These are phyloP conservation scores for Rhodotorula sp. DNA, from an alignment of 1,284 basidiomycete species.

Conservation along the genomic window DNA sequence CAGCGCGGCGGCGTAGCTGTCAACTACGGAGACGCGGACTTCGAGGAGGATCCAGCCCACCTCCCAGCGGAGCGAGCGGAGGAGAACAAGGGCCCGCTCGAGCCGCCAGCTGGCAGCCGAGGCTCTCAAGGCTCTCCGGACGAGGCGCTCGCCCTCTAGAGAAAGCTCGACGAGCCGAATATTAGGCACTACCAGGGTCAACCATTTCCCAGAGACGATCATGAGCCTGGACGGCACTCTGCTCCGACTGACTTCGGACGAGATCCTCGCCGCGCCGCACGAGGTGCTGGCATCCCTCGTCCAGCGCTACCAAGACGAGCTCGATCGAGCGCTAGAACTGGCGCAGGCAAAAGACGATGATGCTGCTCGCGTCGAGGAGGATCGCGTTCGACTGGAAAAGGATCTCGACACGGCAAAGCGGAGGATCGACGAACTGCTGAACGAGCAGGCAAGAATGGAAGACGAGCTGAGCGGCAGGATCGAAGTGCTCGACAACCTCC, in stretches of 20 bases:
- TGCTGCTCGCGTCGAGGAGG: neutral
- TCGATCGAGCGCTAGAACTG: neutral
- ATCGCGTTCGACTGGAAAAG: neutral
- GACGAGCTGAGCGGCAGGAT: constrained; percentile 39
- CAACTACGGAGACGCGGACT: too few relatives aligned
- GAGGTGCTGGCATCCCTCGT: constrained; percentile 16
- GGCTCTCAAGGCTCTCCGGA: too few relatives aligned
- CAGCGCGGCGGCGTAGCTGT: too few relatives aligned
- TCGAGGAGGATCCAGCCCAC: too few relatives aligned
- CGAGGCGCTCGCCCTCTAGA: too few relatives aligned
- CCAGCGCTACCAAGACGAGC: constrained; percentile 2
- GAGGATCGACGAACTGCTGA: constrained; percentile 17
- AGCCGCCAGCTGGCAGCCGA: too few relatives aligned
- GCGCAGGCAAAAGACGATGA: neutral
- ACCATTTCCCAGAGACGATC: neutral
- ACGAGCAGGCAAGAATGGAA: constrained; percentile 33
- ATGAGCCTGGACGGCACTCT: neutral
- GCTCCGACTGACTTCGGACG: constrained; percentile 2
- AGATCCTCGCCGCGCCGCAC: constrained; percentile 3
- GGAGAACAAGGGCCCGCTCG: too few relatives aligned
- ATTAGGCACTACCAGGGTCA: neutral
- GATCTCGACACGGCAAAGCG: constrained; percentile 3
- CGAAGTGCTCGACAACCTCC: constrained; percentile 37
- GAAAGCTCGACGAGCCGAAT: too few relatives aligned
- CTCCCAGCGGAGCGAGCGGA: too few relatives aligned